These are phyloP conservation scores for Aegilops speltoides DNA, from an alignment of 176 grass and related monocot genomes.

Conservation along the genomic window DNA sequence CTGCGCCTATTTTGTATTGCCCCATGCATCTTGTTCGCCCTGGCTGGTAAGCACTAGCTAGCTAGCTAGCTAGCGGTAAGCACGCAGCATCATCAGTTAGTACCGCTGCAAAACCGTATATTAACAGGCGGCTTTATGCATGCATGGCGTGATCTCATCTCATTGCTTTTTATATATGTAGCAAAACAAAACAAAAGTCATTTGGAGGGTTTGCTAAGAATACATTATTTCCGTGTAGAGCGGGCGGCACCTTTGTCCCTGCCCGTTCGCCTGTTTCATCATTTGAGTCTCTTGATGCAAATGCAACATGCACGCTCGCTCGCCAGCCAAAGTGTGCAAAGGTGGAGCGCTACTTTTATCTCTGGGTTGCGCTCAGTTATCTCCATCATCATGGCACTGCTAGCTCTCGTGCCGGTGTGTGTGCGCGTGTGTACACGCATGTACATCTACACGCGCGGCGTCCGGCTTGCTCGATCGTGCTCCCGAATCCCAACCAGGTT, in stretches of 20 bases:
- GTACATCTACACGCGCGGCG: neutral
- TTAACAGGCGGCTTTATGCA: slow-evolving; percentile 4
- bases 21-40: slow-evolving; percentile 15
- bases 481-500: slow-evolving; percentile 56
- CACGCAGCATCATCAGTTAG: slow-evolving; percentile 19
- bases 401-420: neutral
- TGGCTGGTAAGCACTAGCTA: slow-evolving; percentile 13
- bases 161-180: neutral
- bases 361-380: slow-evolving; percentile 57
- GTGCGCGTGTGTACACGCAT: neutral
- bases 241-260: slow-evolving; percentile 31
- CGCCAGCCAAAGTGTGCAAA: slow-evolving; percentile 53
- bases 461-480: slow-evolving; percentile 2
- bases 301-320: slow-evolving; percentile 28
- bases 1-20: slow-evolving; percentile 8
- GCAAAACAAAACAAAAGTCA: neutral
- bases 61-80: neutral
- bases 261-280: slow-evolving; percentile 47
- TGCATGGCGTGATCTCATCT: slow-evolving; percentile 4
- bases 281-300: slow-evolving; percentile 36
- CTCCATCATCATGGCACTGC: slow-evolving; percentile 34
- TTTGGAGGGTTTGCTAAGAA: neutral
- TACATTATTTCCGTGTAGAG: neutral
- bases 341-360: slow-evolving; percentile 43
- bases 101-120: neutral